These are phyloP conservation scores for Pestalotiopsis sp. DNA, from an alignment of 2,329 filamentous ascomycete genomes.

Conservation along the genomic window DNA sequence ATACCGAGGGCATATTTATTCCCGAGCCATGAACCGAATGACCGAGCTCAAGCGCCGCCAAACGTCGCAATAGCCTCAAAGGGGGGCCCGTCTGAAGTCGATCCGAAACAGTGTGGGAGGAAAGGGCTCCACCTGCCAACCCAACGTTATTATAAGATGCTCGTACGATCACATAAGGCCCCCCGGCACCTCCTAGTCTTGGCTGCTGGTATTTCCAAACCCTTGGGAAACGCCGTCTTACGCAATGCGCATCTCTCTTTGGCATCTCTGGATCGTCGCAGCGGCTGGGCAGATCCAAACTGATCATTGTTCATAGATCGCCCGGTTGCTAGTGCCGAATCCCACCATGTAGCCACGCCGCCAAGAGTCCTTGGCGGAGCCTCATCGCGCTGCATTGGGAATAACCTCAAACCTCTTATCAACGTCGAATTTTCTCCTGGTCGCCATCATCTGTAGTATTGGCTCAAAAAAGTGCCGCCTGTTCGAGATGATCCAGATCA, in stretches of 20 bases:
- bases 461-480: neutral
- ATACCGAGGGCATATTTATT: neutral
- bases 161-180: neutral
- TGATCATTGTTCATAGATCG: constrained; percentile 11
- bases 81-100: constrained; percentile 20
- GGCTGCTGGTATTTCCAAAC: neutral
- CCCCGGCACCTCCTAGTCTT: neutral
- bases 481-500: neutral
- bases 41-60: constrained; percentile 5
- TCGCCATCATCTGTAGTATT: neutral
- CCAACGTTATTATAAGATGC: neutral
- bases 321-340: constrained; percentile 7
- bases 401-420: constrained; percentile 13
- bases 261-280: constrained; percentile 1
- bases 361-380: constrained; percentile 11
- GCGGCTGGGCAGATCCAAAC: constrained; percentile 14
- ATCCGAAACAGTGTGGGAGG: constrained; percentile 21
- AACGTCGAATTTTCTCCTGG: too few relatives aligned
- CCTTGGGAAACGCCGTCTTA: neutral
- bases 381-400: constrained; percentile 11
- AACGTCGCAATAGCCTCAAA: constrained; percentile 16
- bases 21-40: neutral
- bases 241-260: neutral
- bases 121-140: constrained; percentile 18
- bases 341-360: neutral